Evolutionary conservation across 805 yeast species (phyloP), one percentile per base, ranked within the genome.

Genomic region (Dipodascopsis uninucleata): DNA sequence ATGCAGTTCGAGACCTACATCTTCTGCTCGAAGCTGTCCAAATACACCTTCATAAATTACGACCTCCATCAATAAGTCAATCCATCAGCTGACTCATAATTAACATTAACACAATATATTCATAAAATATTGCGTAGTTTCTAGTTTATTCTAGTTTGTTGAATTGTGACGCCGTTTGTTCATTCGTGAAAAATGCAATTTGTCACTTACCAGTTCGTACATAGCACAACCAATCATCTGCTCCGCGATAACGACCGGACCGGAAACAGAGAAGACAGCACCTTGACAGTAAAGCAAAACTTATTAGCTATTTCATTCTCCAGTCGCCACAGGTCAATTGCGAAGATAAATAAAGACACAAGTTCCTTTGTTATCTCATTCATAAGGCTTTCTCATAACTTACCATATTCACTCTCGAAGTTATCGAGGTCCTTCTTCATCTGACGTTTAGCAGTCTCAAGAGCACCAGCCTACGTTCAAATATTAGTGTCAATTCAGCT

Each of bases 211-310:
- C 69, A 93, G 77, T 68, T 93, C 99, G 77, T 93, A 90, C 99
- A 93, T 93, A 61, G 97, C 97, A 79, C 97, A 87, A 54, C 99
- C 99, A 70, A 89, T 85, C 97, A 93, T 88, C 73, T 93, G 84
- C 70, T 93, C 97, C 39, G 98, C 98, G 38, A 93, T 82, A 42
- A 93, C 84, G 60, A 93, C 99, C 22, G 98, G 97, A 62, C 98
- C 98, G 17, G 97, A 89, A 39, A 93, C 97, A 25, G 97, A 87
- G 71, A 80, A 89, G 61, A 93, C 85, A 57, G 67, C 58, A 23
- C 72, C 62, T 56, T 17, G 9, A 18, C 3, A 14, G 18, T 20
- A 16, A 38, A 21, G n/a, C n/a, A n/a, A n/a, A n/a, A n/a, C n/a
- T n/a, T n/a, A n/a, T n/a, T n/a, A n/a, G n/a, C n/a, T n/a, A n/a